Evolutionary conservation across 2,329 filamentous ascomycete species (phyloP).

Genomic region (Ophiostoma populinum): DNA sequence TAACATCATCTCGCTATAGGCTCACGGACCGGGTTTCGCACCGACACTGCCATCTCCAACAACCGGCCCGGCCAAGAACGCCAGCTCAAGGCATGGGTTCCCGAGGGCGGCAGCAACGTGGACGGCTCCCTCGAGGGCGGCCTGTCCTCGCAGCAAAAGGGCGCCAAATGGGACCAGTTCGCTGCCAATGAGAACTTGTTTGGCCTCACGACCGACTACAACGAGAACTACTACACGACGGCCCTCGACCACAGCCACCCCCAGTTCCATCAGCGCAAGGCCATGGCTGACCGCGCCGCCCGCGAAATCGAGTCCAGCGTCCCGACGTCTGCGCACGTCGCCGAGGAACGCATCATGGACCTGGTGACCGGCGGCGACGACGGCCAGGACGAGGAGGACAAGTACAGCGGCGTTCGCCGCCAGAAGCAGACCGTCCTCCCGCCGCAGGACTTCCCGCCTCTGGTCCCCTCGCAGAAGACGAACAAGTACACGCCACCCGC

Average conservation of each 20-base stretch:
- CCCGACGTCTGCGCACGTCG: conserved; percentile 63
- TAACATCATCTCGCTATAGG: conserved; percentile 28
- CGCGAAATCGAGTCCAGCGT: conserved; percentile 72
- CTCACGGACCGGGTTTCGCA: conserved; percentile 54
- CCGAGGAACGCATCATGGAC: conserved; percentile 71
- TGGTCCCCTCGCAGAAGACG: conserved; percentile 32
- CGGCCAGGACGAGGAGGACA: conserved; percentile 80
- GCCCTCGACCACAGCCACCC: conserved; percentile 72
- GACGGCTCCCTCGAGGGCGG: conserved; percentile 55
- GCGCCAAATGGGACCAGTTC: conserved; percentile 83
- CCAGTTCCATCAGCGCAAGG: conserved; percentile 59
- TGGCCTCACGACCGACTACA: conserved; percentile 75
- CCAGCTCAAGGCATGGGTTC: conserved; percentile 66
- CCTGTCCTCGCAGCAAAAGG: conserved; percentile 22
- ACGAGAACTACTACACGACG: conserved; percentile 91
- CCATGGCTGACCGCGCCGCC: conserved; percentile 66
- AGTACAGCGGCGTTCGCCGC: conserved; percentile 79
- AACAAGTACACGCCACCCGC: conserved; percentile 80
- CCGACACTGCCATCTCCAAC: conserved; percentile 76
- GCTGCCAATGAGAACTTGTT: conserved; percentile 76
- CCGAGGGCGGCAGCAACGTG: conserved; percentile 41
- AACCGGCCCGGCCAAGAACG: conserved; percentile 53
- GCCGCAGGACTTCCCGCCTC: conserved; percentile 50
- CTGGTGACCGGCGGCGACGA: conserved; percentile 33
- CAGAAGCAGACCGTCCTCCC: conserved; percentile 47